Conservation (phyloP, 345 rosid genomes). For the Gynandropsis gynandra region DNA sequence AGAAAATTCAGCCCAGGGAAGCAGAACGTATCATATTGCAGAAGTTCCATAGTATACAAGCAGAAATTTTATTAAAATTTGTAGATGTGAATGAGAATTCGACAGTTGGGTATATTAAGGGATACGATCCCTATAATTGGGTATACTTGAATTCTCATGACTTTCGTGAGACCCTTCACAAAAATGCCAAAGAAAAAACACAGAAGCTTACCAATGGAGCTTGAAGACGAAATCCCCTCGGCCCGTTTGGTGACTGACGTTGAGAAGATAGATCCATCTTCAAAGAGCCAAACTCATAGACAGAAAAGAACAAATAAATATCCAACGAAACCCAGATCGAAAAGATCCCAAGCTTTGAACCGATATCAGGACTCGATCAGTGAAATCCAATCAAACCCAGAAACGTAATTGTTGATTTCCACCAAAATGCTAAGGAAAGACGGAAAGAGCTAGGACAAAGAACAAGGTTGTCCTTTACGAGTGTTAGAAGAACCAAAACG, state of each 20-base stretch:
- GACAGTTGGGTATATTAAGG: too few relatives aligned
- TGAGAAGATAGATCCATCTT: conserved; percentile 53
- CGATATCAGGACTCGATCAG: conserved; percentile 4
- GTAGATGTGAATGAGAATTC: background rate
- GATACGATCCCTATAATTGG: too few relatives aligned
- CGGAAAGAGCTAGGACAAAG: too few relatives aligned
- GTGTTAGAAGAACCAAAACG: conserved; percentile 17
- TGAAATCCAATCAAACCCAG: conserved; percentile 3
- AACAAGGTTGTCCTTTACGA: background rate
- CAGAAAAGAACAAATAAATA: background rate
- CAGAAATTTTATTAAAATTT: conserved; percentile 2
- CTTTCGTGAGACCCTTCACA: background rate
- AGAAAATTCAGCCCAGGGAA: conserved; percentile 3
- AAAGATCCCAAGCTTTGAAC: background rate
- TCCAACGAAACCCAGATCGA: conserved; percentile 13
- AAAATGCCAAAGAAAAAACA: background rate
- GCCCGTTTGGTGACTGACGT: conserved; percentile 46
- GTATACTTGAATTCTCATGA: conserved; percentile 6
- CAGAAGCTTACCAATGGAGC: conserved; percentile 61
- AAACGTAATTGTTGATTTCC: conserved; percentile 15
- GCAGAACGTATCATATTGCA: background rate
- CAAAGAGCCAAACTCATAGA: conserved; percentile 26
- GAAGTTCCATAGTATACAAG: background rate
- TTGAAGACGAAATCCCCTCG: conserved; percentile 57
- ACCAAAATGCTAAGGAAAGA: background rate